phyloP scores from a whole-genome alignment of 202 grass and related monocot genomes.

The Panicum virgatum region DNA sequence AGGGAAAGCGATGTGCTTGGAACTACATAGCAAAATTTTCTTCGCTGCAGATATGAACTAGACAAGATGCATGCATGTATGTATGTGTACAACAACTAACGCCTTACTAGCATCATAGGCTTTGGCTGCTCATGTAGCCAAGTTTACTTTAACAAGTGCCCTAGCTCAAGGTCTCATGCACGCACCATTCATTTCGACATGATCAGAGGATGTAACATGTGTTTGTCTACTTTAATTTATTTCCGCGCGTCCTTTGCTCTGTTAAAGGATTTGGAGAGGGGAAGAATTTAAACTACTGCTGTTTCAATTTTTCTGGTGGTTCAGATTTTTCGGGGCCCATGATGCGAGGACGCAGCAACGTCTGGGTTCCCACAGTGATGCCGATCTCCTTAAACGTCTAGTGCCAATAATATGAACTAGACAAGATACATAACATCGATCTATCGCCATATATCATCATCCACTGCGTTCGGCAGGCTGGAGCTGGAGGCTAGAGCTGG shows the following conservation, averaged over 20 bases:
- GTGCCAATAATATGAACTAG: not conserved
- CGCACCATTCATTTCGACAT: not conserved
- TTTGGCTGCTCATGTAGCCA: not conserved
- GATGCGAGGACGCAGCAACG: not conserved
- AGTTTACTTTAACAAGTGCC: not conserved
- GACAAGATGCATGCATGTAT: conserved; percentile 10
- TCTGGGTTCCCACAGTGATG: not conserved
- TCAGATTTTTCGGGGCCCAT: not conserved
- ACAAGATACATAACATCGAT: not conserved
- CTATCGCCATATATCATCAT: not conserved
- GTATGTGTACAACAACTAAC: too few relatives aligned
- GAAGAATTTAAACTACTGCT: not conserved
- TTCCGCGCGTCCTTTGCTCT: not conserved
- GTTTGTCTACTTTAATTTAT: not conserved
- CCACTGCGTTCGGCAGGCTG: too few relatives aligned
- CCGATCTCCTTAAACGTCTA: not conserved
- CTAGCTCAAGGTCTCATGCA: not conserved
- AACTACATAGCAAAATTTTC: not conserved
- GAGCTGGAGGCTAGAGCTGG: too few relatives aligned
- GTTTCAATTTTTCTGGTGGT: not conserved
- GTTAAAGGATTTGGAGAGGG: not conserved
- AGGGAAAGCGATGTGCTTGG: not conserved
- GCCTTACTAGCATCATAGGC: not conserved
- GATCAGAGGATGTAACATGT: not conserved
- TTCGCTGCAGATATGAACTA: conserved; percentile 2